A percentile compares a stretch with the other conserved stretches of the same genome.
phyloP scores from a whole-genome alignment of 1,139 yeast genomes.

The Meyerozyma elateridarum region DNA sequence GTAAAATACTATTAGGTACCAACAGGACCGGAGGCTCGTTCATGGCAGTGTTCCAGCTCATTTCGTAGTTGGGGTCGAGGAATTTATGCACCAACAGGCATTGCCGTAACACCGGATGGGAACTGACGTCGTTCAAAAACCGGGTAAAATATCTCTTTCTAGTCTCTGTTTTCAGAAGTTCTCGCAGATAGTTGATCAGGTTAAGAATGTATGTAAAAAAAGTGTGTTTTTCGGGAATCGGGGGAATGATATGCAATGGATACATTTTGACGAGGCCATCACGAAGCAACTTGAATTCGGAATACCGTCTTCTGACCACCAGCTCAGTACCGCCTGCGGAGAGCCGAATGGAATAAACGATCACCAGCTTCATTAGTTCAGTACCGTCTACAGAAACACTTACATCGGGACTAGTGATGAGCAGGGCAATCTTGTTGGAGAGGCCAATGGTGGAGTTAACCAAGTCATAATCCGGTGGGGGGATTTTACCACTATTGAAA shows the following conservation, averaged over 20 bases:
- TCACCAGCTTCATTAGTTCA: conserved; percentile 35
- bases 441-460: conserved; percentile 36
- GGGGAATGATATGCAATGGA: conserved; percentile 51
- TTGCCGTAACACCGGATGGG: conserved; percentile 21
- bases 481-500: conserved; percentile 7
- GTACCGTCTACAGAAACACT: conserved; percentile 30
- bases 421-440: conserved; percentile 30
- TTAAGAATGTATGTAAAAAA: conserved; percentile 38
- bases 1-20: conserved; percentile 35
- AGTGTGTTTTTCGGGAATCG: conserved; percentile 57
- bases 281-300: conserved; percentile 51
- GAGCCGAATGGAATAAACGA: conserved; percentile 38
- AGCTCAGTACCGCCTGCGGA: conserved; percentile 10
- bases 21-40: conserved; percentile 42
- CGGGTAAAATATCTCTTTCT: conserved; percentile 36
- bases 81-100: conserved; percentile 38
- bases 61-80: conserved; percentile 45
- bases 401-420: conserved; percentile 25
- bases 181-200: conserved; percentile 35
- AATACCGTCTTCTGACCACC: conserved; percentile 46
- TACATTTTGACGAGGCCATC: conserved; percentile 39
- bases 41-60: conserved; percentile 44
- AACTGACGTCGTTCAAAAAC: conserved; percentile 34
- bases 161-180: conserved; percentile 36
- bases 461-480: conserved; percentile 13